A percentile compares a stretch with the other conserved stretches of the same genome.
Evolutionary conservation across 169 alveolate species (phyloP).

Genomic region (Plasmodium inui): DNA sequence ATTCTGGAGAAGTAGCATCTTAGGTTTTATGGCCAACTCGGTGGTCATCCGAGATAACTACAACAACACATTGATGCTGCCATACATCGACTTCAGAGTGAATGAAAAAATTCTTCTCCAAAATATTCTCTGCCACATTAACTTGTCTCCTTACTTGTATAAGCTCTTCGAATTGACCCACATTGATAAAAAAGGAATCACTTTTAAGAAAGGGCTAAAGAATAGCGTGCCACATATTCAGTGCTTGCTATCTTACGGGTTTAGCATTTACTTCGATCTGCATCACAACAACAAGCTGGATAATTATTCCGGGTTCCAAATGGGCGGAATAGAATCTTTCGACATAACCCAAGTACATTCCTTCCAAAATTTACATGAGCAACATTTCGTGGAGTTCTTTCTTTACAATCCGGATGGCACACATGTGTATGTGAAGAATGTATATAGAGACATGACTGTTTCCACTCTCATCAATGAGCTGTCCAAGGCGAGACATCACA

Average conservation of each 20-base stretch:
- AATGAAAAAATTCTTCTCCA: conserved; percentile 65
- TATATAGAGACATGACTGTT: conserved; percentile 56
- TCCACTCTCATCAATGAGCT: conserved; percentile 51
- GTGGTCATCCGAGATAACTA: conserved; percentile 28
- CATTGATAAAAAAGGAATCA: conserved; percentile 54
- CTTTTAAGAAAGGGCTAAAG: conserved; percentile 31
- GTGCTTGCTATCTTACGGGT: conserved; percentile 59
- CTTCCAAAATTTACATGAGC: conserved; percentile 52
- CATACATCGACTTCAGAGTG: conserved; percentile 35
- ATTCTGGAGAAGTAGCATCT: conserved; percentile 68
- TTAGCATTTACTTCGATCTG: conserved; percentile 61
- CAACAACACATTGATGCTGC: conserved; percentile 42
- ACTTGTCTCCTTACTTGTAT: conserved; percentile 64
- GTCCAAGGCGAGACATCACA: conserved; percentile 65
- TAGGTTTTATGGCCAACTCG: conserved; percentile 73
- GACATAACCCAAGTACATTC: conserved; percentile 64
- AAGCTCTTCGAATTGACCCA: conserved; percentile 62
- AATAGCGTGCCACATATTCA: conserved; percentile 74
- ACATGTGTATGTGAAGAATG: conserved; percentile 29
- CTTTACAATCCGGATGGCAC: conserved; percentile 51
- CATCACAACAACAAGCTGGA: conserved; percentile 21
- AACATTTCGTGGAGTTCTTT: conserved; percentile 41
- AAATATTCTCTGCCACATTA: conserved; percentile 41
- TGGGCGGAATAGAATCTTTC: conserved; percentile 25
- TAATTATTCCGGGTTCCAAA: conserved; percentile 45